Conservation (phyloP, 495 filamentous ascomycete genomes). For the Aspergillus affinis region DNA sequence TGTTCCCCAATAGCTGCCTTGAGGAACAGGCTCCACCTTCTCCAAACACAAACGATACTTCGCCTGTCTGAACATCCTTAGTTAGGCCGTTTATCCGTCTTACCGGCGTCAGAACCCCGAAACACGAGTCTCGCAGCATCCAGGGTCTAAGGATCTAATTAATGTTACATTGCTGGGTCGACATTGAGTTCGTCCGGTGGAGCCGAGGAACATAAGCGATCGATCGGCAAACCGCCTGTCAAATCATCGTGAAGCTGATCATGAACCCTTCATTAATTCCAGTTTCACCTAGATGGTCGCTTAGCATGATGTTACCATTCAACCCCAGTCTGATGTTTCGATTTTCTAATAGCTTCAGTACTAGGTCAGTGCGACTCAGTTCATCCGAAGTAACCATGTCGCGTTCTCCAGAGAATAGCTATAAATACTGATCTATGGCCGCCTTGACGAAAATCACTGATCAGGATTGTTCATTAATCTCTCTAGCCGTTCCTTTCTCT, state of each 20-base stretch:
- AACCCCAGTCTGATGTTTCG: neutral
- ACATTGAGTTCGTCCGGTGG: neutral
- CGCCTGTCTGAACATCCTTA: neutral
- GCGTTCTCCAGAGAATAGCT: neutral
- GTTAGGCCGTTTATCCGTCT: too few species aligned
- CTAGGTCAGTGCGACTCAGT: neutral
- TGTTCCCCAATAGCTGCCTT: neutral
- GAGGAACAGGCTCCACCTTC: neutral
- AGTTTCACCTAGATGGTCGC: neutral
- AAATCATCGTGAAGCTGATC: conserved; percentile 4
- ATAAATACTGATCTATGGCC: neutral
- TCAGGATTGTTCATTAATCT: too few species aligned
- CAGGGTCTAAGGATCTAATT: neutral
- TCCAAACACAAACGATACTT: neutral
- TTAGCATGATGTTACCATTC: neutral
- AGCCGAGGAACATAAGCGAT: neutral
- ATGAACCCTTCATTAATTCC: neutral
- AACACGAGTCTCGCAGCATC: neutral
- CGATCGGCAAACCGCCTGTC: conserved; percentile 1
- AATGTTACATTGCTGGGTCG: neutral
- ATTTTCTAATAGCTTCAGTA: neutral
- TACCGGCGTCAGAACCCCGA: too few species aligned
- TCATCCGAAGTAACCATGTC: neutral
- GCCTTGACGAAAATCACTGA: too few species aligned
- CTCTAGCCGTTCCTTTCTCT: too few species aligned